Base-by-base conservation (phyloP, 305 asterid species). In the Coffea humblotiana region DNA sequence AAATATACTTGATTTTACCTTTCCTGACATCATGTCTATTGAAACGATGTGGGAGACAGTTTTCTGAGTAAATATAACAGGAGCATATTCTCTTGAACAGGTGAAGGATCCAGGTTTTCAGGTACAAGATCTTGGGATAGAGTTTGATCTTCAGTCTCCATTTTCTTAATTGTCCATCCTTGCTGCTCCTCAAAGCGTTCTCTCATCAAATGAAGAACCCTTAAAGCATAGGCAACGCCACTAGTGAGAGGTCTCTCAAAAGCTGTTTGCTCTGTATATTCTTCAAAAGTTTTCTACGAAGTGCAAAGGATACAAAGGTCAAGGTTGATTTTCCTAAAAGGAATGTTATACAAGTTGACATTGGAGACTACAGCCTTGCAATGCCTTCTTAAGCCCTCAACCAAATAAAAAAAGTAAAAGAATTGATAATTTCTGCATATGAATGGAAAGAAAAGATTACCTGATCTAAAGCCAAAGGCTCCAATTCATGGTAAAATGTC, bases 11-110 rank as follows among this genome's bases (percentile, higher is more conserved):
- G 32, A 32, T 32, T 32, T 32, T 32, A 92, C 97, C 94, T 91
- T 91, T 83, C 97, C 97, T 72, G 96, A 92, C 96, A 92, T 91
- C 96, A 92, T 92, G 87, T 92, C 97, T 78, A 92, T 90, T 27
- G 96, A 91, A 81, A 92, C 92, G 43, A 91, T 89, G 85, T 91
- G 97, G 65, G 96, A 89, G 78, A 92, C 93, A 35, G 94, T 91
- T 87, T 91, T 86, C 83, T 92, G 97, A 29, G 94, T 86, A 83
- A 91, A 90, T 77, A 92, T 90, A 79, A 92, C 93, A 49, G 96
- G 97, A 48, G 97, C 96, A 80, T 91, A 92, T 90, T 92, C 97
- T 67, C 92, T 87, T 86, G 96, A 81, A 85, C 63, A n/a, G 97
- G 97, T 74, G 96, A 85, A 79, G 89, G 84, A 71, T 89, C 90